Evolutionary conservation across 2,329 filamentous ascomycete species (phyloP).

Genomic region (Ramichloridium luteum): DNA sequence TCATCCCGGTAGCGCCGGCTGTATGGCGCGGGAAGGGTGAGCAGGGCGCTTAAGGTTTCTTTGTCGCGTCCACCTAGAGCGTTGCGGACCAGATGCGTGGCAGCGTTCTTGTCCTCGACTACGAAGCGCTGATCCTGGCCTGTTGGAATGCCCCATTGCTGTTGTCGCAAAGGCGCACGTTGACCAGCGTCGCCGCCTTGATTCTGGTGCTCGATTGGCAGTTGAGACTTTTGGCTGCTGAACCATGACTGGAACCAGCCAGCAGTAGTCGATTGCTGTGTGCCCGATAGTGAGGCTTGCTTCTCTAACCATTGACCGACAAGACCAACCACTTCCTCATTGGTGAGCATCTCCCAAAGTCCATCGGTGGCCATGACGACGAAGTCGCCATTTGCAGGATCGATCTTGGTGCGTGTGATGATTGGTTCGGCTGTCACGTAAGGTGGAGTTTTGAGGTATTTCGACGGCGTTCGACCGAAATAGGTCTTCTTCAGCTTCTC

Average conservation of each 20-base stretch:
- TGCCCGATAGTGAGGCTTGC: conserved; percentile 35
- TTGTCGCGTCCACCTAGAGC: conserved; percentile 85
- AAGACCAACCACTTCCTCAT: conserved; percentile 92
- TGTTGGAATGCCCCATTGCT: conserved; percentile 77
- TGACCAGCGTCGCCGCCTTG: conserved; percentile 50
- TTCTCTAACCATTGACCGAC: conserved; percentile 94
- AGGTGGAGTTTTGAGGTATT: conserved; percentile 75
- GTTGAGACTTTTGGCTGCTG: conserved; percentile 33
- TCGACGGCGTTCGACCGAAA: conserved; percentile 70
- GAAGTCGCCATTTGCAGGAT: conserved; percentile 85
- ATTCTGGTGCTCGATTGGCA: conserved; percentile 63
- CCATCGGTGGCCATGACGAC: conserved; percentile 94
- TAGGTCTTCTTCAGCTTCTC: conserved; percentile 72
- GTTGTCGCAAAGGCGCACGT: conserved; percentile 72
- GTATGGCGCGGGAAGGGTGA: conserved; percentile 85
- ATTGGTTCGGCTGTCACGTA: conserved; percentile 96
- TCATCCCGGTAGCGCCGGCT: conserved; percentile 89
- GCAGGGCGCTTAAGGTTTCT: conserved; percentile 83
- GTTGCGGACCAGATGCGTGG: conserved; percentile 89
- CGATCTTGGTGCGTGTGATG: conserved; percentile 82
- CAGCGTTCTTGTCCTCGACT: conserved; percentile 88
- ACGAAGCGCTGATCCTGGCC: conserved; percentile 72
- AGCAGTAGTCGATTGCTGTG: conserved; percentile 21
- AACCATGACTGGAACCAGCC: conserved; percentile 67
- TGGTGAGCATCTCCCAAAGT: conserved; percentile 97